Evolutionary conservation across 805 yeast genomes (phyloP).

Genomic region (Hanseniaspora hatyaiensis): DNA sequence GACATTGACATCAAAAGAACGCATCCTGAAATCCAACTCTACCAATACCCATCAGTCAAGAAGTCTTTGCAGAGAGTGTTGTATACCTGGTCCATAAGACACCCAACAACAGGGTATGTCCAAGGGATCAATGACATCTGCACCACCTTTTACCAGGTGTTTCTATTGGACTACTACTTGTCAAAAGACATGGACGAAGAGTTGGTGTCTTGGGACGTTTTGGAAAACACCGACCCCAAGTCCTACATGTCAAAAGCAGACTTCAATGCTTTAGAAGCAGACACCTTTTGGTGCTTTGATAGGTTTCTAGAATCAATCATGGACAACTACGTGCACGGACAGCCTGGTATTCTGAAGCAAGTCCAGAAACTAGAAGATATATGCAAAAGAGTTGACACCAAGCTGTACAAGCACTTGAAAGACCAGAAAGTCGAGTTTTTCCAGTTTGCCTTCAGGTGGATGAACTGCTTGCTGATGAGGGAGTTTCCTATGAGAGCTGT

Average conservation of each 20-base stretch:
- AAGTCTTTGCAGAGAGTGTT: constrained; percentile 66
- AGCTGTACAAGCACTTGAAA: constrained; percentile 61
- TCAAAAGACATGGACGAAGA: constrained; percentile 35
- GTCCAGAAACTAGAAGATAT: constrained; percentile 68
- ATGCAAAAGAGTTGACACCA: constrained; percentile 67
- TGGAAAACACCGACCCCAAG: constrained; percentile 35
- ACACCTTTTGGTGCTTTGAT: constrained; percentile 92
- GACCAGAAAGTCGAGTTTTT: constrained; percentile 82
- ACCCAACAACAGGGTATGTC: constrained; percentile 95
- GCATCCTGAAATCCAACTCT: constrained; percentile 69
- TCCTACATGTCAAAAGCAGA: constrained; percentile 46
- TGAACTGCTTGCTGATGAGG: constrained; percentile 94
- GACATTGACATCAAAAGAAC: constrained; percentile 91
- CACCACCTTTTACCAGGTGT: constrained; percentile 86
- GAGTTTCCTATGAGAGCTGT: constrained; percentile 69
- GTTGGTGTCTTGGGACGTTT: constrained; percentile 28
- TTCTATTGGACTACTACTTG: constrained; percentile 52
- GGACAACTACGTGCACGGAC: constrained; percentile 94
- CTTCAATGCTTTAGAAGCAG: constrained; percentile 72
- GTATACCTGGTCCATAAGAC: constrained; percentile 90
- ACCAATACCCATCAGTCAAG: constrained; percentile 60
- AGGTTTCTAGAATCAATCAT: constrained; percentile 86
- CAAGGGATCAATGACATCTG: constrained; percentile 93
- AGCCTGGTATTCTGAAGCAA: constrained; percentile 91
- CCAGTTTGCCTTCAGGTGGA: constrained; percentile 95